Base-by-base conservation (phyloP, 768 basidiomycete species). In the Vararia minispora region DNA sequence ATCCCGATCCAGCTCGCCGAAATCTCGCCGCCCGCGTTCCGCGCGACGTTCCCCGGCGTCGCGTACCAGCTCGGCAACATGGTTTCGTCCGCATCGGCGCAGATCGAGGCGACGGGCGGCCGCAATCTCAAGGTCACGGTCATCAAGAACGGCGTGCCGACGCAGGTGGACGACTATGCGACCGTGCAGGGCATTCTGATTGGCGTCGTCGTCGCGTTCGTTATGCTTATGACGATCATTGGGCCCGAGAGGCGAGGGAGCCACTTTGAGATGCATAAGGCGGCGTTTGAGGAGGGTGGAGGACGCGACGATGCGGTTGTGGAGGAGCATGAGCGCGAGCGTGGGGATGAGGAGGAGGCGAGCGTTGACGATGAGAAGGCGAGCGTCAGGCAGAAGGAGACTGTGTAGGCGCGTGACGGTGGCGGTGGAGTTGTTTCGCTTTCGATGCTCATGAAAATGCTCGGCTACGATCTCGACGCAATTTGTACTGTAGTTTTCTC, bases 221-320 rank as follows among this genome's bases (percentile, higher is more conserved):
- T 39, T 20, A 13, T 43, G 8, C 10, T 43, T 21, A 22, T 39
- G 24, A 37, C 28, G 14, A 33, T 37, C 32, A 11, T 42, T 36
- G 44, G 34, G 6, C 42, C 42, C 7, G 36, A 37, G 36, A 28
- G 26, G 14, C 36, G 29, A 16, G 36, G 26, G 6, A 10, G 26
- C 8, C 85, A 83, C 59, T 97, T 94, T 52, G 91, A 97, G 64
- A 71, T 81, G 44, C 70, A 76, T 51, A 81, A 79, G 57, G 56
- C 77, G 2, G 89, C 86, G 1, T 83, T 82, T 59, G 82, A 91
- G 52, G 69, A 78, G 44, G 85, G 85, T 39, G 83, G 56, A 1
- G 72, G 72, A 22, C 66, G 57, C 17, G 62, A 65, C 24, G 76
- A 74, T 23, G 64, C 64, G 17, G 54, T 55, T 3, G 44, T 61